Evolutionary conservation across 768 basidiomycete genomes (phyloP).

Genomic region (Pisolithus microcarpus): DNA sequence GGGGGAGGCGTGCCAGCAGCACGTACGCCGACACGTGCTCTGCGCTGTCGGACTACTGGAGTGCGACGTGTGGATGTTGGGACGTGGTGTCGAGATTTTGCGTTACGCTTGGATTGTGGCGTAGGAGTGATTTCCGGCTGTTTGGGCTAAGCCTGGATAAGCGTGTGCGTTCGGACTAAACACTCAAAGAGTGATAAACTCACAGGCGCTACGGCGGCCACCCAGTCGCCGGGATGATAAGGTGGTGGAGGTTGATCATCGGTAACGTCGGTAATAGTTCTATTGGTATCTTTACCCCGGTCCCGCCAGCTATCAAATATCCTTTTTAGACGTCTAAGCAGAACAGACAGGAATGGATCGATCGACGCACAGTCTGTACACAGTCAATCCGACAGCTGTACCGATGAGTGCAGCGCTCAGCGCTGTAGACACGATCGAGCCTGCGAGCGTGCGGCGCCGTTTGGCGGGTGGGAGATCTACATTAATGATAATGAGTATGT

Average conservation of each 20-base stretch:
- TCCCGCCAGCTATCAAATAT: conserved; percentile 58
- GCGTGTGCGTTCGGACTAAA: not conserved
- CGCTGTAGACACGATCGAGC: conserved; percentile 77
- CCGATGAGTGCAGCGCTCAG: conserved; percentile 81
- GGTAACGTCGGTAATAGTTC: not conserved
- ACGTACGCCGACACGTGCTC: conserved; percentile 20
- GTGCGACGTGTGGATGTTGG: conserved; percentile 28
- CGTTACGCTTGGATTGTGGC: conserved; percentile 30
- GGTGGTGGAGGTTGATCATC: conserved; percentile 49
- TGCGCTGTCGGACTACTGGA: conserved; percentile 28
- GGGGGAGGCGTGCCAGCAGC: conserved; percentile 14
- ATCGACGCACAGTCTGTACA: conserved; percentile 70
- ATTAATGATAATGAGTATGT: conserved; percentile 42
- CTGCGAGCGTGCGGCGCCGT: conserved; percentile 74
- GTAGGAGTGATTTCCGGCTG: conserved; percentile 32
- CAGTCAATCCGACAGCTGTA: conserved; percentile 79
- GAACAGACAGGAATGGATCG: not conserved
- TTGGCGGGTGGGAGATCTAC: conserved; percentile 74
- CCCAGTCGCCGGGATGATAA: conserved; percentile 57
- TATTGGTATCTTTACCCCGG: conserved; percentile 43
- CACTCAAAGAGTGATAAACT: conserved; percentile 3
- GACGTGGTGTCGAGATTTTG: conserved; percentile 20
- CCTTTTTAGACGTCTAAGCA: conserved; percentile 1
- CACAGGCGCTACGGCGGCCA: conserved; percentile 33
- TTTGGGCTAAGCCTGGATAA: conserved; percentile 14